Conservation (phyloP, 371 early-diverging fungal species). For the Furculomyces boomerangus region DNA sequence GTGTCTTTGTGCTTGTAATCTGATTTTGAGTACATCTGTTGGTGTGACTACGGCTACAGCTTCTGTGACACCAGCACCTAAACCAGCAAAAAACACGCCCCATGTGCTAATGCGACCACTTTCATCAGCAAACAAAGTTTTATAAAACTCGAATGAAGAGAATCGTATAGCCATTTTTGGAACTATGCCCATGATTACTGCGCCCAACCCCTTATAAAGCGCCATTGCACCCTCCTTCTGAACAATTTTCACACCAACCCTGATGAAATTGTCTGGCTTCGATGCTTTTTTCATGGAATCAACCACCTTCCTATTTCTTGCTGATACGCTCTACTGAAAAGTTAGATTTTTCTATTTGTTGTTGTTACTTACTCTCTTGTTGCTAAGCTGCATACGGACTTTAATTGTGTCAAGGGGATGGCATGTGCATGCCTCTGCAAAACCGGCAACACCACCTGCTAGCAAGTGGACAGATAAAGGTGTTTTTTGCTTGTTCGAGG, state of each 20-base stretch:
- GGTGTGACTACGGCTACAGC: conserved; percentile 93
- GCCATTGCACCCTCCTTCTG: conserved; percentile 75
- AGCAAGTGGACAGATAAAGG: conserved; percentile 38
- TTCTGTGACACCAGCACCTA: conserved; percentile 92
- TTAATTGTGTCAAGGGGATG: conserved; percentile 98
- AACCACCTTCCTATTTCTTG: not conserved
- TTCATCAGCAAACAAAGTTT: conserved; percentile 53
- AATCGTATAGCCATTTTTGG: conserved; percentile 98
- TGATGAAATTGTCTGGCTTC: conserved; percentile 40
- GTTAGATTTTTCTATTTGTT: not conserved
- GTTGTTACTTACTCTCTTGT: conserved; percentile 17
- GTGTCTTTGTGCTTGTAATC: conserved; percentile 90
- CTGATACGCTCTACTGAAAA: not conserved
- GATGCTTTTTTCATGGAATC: not conserved
- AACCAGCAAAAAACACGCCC: conserved; percentile 80
- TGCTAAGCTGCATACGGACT: conserved; percentile 76
- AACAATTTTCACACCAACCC: conserved; percentile 68
- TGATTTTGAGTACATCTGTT: conserved; percentile 94
- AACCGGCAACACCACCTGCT: conserved; percentile 88
- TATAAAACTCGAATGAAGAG: conserved; percentile 88
- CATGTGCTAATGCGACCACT: conserved; percentile 46
- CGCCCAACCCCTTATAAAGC: conserved; percentile 94
- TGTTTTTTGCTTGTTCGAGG: not conserved
- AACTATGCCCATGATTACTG: conserved; percentile 93
- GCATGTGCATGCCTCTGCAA: conserved; percentile 81